A percentile compares a stretch with the other conserved stretches of the same genome.
These are phyloP conservation scores for Saccharum officinarum DNA, from an alignment of 176 grass and related monocot genomes.

Conservation along the genomic window DNA sequence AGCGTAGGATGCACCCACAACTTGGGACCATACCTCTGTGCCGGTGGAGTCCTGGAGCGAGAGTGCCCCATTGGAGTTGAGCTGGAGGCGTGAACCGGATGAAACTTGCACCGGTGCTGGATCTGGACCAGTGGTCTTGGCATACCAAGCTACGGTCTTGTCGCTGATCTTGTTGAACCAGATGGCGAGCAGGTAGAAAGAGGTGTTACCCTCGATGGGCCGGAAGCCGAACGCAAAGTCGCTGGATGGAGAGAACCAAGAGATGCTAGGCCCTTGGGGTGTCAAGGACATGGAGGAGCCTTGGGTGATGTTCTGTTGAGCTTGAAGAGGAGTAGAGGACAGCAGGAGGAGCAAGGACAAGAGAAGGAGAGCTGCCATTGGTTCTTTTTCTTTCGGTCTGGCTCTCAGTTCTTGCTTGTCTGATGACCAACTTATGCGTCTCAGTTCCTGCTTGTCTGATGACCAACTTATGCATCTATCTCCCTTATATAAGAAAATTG, in stretches of 20 bases:
- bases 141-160: constrained; percentile 45
- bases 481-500: no score
- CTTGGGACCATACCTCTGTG: constrained; percentile 23
- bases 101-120: background rate
- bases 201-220: constrained; percentile 7
- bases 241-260: constrained; percentile 21
- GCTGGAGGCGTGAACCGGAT: constrained; percentile 21
- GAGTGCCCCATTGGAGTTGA: constrained; percentile 35
- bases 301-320: constrained; percentile 30
- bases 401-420: background rate
- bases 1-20: constrained; percentile 28
- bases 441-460: no score
- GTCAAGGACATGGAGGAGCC: constrained; percentile 31
- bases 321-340: background rate
- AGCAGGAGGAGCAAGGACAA: background rate
- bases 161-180: constrained; percentile 54
- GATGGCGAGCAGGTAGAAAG: constrained; percentile 43
- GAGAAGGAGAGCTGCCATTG: constrained; percentile 2
- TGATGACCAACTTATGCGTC: background rate
- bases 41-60: constrained; percentile 20
- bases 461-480: no score
- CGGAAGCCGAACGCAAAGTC: constrained; percentile 28
- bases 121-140: background rate
- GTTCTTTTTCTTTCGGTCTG: background rate
- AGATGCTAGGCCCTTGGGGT: constrained; percentile 5